Evolutionary conservation across 208 protist genomes (phyloP), one percentile per base, ranked within the genome.

Genomic region (Wallacemonas collosoma): DNA sequence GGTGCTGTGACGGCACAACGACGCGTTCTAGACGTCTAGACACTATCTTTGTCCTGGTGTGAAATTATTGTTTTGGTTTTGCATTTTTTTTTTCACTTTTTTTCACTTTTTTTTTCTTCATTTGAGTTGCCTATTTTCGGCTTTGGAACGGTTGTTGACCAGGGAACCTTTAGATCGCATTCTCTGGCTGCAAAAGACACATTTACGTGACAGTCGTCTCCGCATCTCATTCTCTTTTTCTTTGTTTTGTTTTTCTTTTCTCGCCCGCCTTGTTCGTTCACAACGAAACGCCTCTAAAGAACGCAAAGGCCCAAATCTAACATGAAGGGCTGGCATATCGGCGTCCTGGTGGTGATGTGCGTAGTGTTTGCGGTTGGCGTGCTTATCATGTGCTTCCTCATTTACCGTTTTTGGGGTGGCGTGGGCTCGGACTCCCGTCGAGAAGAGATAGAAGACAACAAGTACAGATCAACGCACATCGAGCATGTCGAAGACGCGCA

Each of bases 261-360:
- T 71, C 7, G 72, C 14, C 11, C 41, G 36, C 38, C 14, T 11
- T 41, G 17, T 38, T 44, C 26, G 26, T 26, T 26, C 26, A 26
- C 26, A 26, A 26, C 26, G 0, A 26, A 26, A 0, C 26, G 26
- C 26, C 26, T 26, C 40, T 50, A 75, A 60, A 75, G 55, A 71
- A 53, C 63, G 1, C 56, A 60, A 74, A 69, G 55, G 15, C 36
- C 5, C 69, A 15, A 50, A 66, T 71, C 55, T 26, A 58, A 68
- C 9, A 91, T 88, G 86, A 51, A 86, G 61, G 80, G 76, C 35
- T 86, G 77, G 72, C 74, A 90, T 58, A 83, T 93, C 26, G 73
- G 57, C 0, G 66, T 91, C 43, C 55, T 93, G 11, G 71, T 93
- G 41, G 77, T 86, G 44, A 87, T 93, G 44, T 75, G 79, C 53